Evolutionary conservation across 2,329 filamentous ascomycete species (phyloP).

Genomic region (Penicillium corylophilum): DNA sequence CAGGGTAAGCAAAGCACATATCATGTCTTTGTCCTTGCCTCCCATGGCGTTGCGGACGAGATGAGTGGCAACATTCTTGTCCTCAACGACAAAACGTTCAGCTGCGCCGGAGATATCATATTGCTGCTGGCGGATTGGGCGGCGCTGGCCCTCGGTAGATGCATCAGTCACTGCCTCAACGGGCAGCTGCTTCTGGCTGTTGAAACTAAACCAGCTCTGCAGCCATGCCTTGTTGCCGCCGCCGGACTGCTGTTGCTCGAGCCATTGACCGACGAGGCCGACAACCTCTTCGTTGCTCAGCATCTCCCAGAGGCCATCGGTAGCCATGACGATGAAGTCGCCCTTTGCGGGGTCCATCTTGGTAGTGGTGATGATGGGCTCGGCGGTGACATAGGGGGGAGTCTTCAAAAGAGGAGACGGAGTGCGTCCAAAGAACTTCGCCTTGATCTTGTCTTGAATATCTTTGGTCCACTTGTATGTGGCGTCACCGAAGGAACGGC

Average conservation of each 20-base stretch:
- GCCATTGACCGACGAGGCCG: conserved; percentile 93
- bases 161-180: conserved; percentile 64
- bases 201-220: conserved; percentile 64
- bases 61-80: conserved; percentile 95
- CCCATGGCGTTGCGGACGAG: conserved; percentile 92
- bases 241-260: conserved; percentile 67
- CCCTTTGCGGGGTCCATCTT: conserved; percentile 85
- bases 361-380: conserved; percentile 90
- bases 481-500: conserved; percentile 91
- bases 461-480: conserved; percentile 94
- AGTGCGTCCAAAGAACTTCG: conserved; percentile 81
- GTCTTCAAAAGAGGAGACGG: conserved; percentile 78
- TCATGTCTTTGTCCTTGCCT: conserved; percentile 88
- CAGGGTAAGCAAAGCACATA: conserved; percentile 86
- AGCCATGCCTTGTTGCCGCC: conserved; percentile 62
- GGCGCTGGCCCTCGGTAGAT: conserved; percentile 65
- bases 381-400: conserved; percentile 94
- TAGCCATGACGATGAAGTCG: conserved; percentile 94
- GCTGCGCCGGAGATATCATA: conserved; percentile 73
- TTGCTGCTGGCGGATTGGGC: conserved; percentile 83
- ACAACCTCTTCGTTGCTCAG: conserved; percentile 97
- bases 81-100: conserved; percentile 86
- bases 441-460: conserved; percentile 76
- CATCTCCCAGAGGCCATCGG: conserved; percentile 98
- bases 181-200: conserved; percentile 61